Evolutionary conservation across 2,329 filamentous ascomycete species (phyloP).

Genomic region (Pseudogymnoascus sp.): DNA sequence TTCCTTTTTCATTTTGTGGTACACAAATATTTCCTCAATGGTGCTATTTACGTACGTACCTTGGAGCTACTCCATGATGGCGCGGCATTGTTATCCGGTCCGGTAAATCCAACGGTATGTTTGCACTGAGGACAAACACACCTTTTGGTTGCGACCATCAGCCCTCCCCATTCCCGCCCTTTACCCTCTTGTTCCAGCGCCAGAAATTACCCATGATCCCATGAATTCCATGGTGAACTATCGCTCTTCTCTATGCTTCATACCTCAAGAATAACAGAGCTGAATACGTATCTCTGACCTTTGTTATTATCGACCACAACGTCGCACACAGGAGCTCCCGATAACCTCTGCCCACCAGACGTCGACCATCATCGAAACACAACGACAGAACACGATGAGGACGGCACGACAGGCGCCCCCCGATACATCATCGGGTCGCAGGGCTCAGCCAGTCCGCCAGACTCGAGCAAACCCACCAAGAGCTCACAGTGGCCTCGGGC

Average conservation of each 20-base stretch:
- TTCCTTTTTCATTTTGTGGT: background rate
- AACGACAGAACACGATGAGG: constrained; percentile 24
- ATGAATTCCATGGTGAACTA: constrained; percentile 6
- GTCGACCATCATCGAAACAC: constrained; percentile 1
- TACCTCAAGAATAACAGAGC: background rate
- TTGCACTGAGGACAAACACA: constrained; percentile 6
- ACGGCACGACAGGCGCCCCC: constrained; percentile 23
- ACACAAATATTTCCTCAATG: background rate
- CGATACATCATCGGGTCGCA: constrained; percentile 39
- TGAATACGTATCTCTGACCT: constrained; percentile 7
- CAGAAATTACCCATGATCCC: background rate
- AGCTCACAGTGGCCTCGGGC: constrained; percentile 41
- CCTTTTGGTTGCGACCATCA: constrained; percentile 7
- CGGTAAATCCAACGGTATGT: background rate
- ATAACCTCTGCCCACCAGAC: constrained; percentile 3
- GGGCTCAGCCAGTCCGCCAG: constrained; percentile 57
- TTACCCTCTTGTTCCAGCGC: constrained; percentile 1
- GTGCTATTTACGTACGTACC: background rate
- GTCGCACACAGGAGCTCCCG: background rate
- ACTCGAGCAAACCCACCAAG: constrained; percentile 57
- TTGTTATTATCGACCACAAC: background rate
- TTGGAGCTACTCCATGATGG: background rate
- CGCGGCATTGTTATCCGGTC: background rate
- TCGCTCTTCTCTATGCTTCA: background rate
- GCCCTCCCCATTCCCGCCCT: background rate